phyloP scores from a whole-genome alignment of 1,139 yeast genomes.

The Candida sp. region DNA sequence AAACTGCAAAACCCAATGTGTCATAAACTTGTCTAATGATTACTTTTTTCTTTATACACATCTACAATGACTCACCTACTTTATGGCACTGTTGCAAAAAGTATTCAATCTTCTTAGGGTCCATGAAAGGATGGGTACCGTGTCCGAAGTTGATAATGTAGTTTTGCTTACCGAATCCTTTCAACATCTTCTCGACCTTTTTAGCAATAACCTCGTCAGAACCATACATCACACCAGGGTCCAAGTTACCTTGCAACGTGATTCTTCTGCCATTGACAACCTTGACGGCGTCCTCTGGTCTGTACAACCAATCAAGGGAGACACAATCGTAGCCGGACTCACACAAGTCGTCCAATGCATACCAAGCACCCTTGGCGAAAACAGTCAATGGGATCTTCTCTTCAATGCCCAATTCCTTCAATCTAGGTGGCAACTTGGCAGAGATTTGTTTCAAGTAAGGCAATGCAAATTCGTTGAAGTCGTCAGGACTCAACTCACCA shows the following conservation, averaged over 20 bases:
- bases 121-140: constrained; percentile 98
- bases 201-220: constrained; percentile 76
- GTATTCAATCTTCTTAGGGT: constrained; percentile 84
- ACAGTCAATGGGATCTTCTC: constrained; percentile 87
- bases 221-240: constrained; percentile 95
- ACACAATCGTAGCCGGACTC: constrained; percentile 86
- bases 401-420: constrained; percentile 68
- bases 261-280: constrained; percentile 78
- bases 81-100: constrained; percentile 90
- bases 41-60: neutral
- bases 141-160: constrained; percentile 97
- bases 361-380: constrained; percentile 98
- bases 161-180: constrained; percentile 87
- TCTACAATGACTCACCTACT: constrained; percentile 47
- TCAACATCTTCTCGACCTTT: constrained; percentile 87
- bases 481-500: constrained; percentile 91
- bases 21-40: neutral
- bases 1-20: neutral
- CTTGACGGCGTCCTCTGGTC: constrained; percentile 84
- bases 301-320: constrained; percentile 91
- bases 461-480: constrained; percentile 84
- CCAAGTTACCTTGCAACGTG: constrained; percentile 92
- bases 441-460: constrained; percentile 87
- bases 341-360: constrained; percentile 87
- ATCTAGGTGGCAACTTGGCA: constrained; percentile 66